Conservation (phyloP, 768 basidiomycete species). For the Podaxis rugospora region DNA sequence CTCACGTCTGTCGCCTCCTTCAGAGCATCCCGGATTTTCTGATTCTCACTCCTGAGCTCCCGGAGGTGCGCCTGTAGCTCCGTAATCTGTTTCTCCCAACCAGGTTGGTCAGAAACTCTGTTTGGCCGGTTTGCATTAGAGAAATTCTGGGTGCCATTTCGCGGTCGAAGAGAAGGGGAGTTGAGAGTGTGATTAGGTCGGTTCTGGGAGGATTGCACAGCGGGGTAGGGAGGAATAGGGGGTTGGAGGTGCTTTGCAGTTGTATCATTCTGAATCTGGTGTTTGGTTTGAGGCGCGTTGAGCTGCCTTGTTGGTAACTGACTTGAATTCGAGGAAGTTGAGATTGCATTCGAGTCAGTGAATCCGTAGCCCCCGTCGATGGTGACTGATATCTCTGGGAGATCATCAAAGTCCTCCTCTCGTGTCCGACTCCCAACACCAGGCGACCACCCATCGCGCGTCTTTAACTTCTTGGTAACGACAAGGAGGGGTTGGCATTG, state of each 20-base stretch:
- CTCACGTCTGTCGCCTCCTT: constrained; percentile 46
- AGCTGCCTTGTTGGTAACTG: background rate
- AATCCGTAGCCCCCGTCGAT: constrained; percentile 49
- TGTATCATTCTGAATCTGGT: background rate
- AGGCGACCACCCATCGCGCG: constrained; percentile 38
- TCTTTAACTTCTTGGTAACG: constrained; percentile 52
- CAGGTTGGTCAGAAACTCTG: background rate
- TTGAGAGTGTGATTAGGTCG: background rate
- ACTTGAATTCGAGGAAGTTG: constrained; percentile 12
- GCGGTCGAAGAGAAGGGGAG: background rate
- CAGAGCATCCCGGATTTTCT: constrained; percentile 38
- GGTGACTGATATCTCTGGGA: constrained; percentile 55
- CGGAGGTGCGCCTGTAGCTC: constrained; percentile 29
- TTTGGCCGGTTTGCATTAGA: background rate
- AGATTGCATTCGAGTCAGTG: constrained; percentile 10
- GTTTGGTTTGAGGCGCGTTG: background rate
- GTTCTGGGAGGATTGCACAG: background rate
- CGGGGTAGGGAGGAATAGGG: background rate
- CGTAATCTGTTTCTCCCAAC: constrained; percentile 20
- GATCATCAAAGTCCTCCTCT: constrained; percentile 38
- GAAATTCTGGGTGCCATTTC: background rate
- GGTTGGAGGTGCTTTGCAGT: background rate
- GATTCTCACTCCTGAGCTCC: constrained; percentile 45
- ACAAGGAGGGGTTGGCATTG: constrained; percentile 28
- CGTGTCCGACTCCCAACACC: constrained; percentile 21